Evolutionary conservation across 2,329 filamentous ascomycete species (phyloP), one percentile per base, ranked within the genome.

Genomic region (Colletotrichum navitas): DNA sequence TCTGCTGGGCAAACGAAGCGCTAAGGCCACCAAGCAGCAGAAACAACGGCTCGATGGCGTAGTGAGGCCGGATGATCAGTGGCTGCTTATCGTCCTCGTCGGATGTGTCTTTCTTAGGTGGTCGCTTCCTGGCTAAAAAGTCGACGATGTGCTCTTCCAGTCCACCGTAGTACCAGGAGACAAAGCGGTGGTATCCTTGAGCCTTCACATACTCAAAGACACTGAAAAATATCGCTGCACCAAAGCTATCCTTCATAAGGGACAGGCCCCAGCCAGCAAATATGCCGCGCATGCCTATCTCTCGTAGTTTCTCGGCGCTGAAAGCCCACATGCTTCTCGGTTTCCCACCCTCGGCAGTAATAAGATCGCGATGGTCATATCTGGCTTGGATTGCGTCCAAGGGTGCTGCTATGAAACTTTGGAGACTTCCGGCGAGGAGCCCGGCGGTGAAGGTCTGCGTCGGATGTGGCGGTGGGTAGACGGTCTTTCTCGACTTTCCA

Each of bases 181-280:
- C 88, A 77, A 92, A 94, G 55, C 83, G 83, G 80, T 94, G 94
- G 81, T 93, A 92, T 16, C 86, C 86, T 78, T 94, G 92, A 14
- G 90, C 91, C 79, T 94, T 94, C 77, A 94, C 83, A 59, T 90
- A 93, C 81, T 95, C 93, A 74, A 95, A 94, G 0, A 88, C 89
- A 75, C 88, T 89, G 80, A 95, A 95, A 85, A 94, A 94, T 24
- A 93, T 80, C 45, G 90, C 92, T 64, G 88, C 89, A 16, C 92
- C 92, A 7, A 93, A 80, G 36, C 89, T 89, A 76, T 94, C 92
- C 76, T 94, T 93, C 54, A 90, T 76, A 51, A 94, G 86, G 0
- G 89, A 91, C 2, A 95, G 80, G 0, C 88, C 85, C 88, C 90
- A 94, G 51, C 92, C 92, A 1, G 92, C 92, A 76, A 94, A 94